Evolutionary conservation across 495 filamentous ascomycete species (phyloP), one percentile per base, ranked within the genome.

Genomic region (Aeminium ludgeri): DNA sequence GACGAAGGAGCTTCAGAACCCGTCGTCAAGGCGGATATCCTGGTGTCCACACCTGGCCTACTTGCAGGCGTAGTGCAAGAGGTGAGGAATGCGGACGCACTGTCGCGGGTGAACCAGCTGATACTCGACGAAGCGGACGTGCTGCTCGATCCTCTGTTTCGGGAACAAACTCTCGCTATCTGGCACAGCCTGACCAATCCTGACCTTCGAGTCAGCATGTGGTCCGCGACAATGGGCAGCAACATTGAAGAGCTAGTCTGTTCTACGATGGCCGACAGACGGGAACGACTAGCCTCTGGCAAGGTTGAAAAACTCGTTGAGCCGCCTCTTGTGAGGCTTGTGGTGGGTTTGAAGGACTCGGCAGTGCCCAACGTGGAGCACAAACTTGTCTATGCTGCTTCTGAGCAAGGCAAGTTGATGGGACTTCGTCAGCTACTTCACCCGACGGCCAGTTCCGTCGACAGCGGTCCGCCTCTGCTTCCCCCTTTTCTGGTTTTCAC

Each of bases 141-240:
- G 16, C 76, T 97, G 10, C 70, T 97, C 11, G 89, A 99, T 45
- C 75, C 80, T 10, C 65, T 92, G 10, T 96, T 97, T 63, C 71
- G 81, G 23, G 78, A 86, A 19, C 91, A 97, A 53, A 96, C 86
- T 0, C 63, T 94, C 17, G 70, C 68, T 25, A 82, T 95, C 50
- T 96, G 87, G 89, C 66, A 70, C 16, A 67, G 78, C 13, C 86
- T 82, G 58, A 69, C 66, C 6, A 69, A 76, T 45, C 64, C 73
- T 1, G 57, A 66, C 15, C 65, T 96, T 8, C 68, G 76, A 5
- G 71, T 83, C 2, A 79, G 76, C 35, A 72, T 92, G 37, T 99
- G 86, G 82, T 95, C 86, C 15, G 89, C 91, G 7, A 97, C 89
- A 2, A 96, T 97, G 78, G 82, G 79, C 13, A 93, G 89, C 13